phyloP scores from a whole-genome alignment of 2,329 filamentous ascomycete genomes.

The Exophiala sideris region DNA sequence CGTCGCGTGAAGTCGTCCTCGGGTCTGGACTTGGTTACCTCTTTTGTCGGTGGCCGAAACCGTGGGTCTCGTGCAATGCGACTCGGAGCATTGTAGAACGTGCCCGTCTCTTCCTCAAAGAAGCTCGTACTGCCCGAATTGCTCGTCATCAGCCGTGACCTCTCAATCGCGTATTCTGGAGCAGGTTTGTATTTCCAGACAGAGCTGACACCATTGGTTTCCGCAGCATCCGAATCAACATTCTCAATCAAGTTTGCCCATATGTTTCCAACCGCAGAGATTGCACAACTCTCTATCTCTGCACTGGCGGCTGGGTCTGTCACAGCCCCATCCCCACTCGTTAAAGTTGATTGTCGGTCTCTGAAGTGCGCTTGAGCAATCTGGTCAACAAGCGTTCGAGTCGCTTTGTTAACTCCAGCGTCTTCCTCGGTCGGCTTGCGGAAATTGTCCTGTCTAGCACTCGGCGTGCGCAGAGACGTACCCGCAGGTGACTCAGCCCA shows the following conservation, averaged over 20 bases:
- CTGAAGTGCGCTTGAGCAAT: constrained; percentile 14
- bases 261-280: constrained; percentile 23
- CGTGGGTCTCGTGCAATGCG: constrained; percentile 28
- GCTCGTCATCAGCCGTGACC: constrained; percentile 14
- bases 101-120: constrained; percentile 24
- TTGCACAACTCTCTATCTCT: constrained; percentile 17
- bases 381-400: constrained; percentile 10
- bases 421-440: constrained; percentile 3
- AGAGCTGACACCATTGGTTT: neutral
- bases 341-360: neutral
- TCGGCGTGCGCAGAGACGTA: neutral
- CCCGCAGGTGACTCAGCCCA: constrained; percentile 3
- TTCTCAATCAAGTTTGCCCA: constrained; percentile 14
- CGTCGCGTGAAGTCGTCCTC: constrained; percentile 24
- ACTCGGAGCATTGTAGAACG: constrained; percentile 22
- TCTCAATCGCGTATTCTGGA: constrained; percentile 25
- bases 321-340: neutral
- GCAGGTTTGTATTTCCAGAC: constrained; percentile 21
- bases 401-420: neutral
- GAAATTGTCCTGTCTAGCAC: constrained; percentile 2
- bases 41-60: constrained; percentile 24
- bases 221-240: constrained; percentile 1
- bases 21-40: constrained; percentile 18
- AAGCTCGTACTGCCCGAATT: constrained; percentile 19
- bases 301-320: constrained; percentile 1